These are phyloP conservation scores for Forsythia viridissima DNA, from an alignment of 257 asterid species.

Conservation along the genomic window DNA sequence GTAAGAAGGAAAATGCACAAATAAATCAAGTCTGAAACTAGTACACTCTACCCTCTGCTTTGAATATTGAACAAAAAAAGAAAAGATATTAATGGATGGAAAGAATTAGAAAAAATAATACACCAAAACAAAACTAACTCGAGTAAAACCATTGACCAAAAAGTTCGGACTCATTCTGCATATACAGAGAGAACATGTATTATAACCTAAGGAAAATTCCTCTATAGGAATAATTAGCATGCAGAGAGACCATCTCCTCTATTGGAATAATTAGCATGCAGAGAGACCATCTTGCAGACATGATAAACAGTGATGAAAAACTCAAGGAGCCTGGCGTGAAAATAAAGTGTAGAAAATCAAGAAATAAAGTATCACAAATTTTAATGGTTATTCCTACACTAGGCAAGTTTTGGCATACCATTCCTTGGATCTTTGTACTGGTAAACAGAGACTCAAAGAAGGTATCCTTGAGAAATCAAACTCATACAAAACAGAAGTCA, in stretches of 20 bases:
- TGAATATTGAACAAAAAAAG: conserved; percentile 16
- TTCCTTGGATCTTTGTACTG: not conserved
- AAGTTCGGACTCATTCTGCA: not conserved
- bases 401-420: conserved; percentile 1
- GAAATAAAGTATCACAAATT: not conserved
- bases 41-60: not conserved
- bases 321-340: not conserved
- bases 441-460: not conserved
- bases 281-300: conserved; percentile 2
- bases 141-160: conserved; percentile 3
- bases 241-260: conserved; percentile 1
- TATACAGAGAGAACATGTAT: conserved; percentile 8
- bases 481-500: not conserved
- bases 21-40: conserved; percentile 6
- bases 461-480: not conserved
- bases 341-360: conserved; percentile 15
- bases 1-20: conserved; percentile 25
- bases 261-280: not conserved
- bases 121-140: not conserved
- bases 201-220: not conserved
- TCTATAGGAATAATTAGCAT: not conserved
- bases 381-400: not conserved
- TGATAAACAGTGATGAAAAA: not conserved
- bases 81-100: not conserved
- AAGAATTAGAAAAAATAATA: not conserved